Conservation (phyloP, 2,329 filamentous ascomycete genomes). For the Epicoccum sorghinum region DNA sequence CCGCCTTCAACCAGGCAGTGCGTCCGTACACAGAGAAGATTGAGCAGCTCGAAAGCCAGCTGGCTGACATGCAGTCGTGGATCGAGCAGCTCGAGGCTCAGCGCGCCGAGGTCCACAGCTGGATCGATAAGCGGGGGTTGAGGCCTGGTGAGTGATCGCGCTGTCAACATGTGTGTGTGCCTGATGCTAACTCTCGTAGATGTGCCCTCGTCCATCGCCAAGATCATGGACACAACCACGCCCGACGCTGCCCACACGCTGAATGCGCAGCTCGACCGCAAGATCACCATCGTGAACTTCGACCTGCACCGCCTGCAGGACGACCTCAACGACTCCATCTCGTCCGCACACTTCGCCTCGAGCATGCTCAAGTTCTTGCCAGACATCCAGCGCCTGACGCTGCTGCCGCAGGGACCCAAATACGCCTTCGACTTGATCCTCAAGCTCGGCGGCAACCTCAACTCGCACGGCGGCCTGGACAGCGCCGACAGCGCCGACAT, state of each 20-base stretch:
- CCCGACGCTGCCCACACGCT: conserved; percentile 58
- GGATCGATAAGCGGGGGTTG: conserved; percentile 62
- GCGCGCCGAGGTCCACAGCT: conserved; percentile 58
- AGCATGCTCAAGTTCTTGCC: conserved; percentile 63
- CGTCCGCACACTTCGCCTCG: conserved; percentile 58
- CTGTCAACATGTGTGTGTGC: too few relatives aligned
- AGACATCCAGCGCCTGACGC: conserved; percentile 58
- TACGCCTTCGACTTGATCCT: conserved; percentile 61
- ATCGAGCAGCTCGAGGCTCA: conserved; percentile 59
- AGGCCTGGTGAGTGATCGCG: conserved; percentile 40
- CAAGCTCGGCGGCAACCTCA: conserved; percentile 62
- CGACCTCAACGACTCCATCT: conserved; percentile 61
- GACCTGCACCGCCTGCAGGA: conserved; percentile 63
- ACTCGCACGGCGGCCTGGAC: conserved; percentile 60
- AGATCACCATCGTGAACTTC: conserved; percentile 64
- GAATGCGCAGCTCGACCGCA: conserved; percentile 63
- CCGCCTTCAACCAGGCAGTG: conserved; percentile 61
- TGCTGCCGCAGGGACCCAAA: conserved; percentile 55
- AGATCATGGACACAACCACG: conserved; percentile 58
- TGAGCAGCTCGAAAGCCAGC: conserved; percentile 57
- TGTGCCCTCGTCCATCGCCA: conserved; percentile 58
- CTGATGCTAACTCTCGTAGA: conserved; percentile 33
- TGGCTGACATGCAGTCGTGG: conserved; percentile 57
- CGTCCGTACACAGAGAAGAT: conserved; percentile 60
- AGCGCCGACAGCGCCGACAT: conserved; percentile 56